Percentiles rank a stretch among this genome's conserved stretches.
phyloP scores from a whole-genome alignment of 2,329 filamentous ascomycete species.

The Claviceps sp. region DNA sequence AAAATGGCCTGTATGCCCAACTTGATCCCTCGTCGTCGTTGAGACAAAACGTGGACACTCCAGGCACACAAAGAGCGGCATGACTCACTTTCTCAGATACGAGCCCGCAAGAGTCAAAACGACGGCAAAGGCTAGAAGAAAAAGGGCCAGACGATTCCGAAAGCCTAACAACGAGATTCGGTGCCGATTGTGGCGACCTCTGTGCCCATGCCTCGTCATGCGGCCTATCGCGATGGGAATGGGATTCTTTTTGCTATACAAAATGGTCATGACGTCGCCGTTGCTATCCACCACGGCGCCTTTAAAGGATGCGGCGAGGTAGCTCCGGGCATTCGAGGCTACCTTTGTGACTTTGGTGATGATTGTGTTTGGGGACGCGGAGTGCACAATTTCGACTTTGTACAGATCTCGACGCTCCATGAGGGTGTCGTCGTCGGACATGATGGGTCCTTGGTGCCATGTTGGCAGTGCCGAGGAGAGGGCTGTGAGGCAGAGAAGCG shows the following conservation, averaged over 20 bases:
- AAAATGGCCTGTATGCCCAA: not conserved
- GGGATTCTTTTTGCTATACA: not conserved
- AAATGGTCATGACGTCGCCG: slow-evolving; percentile 7
- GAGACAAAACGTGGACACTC: no score
- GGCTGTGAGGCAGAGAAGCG: slow-evolving; percentile 1
- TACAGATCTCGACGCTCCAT: slow-evolving; percentile 3
- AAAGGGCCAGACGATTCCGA: slow-evolving; percentile 8
- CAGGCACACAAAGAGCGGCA: not conserved
- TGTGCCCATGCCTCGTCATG: not conserved
- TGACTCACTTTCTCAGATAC: slow-evolving; percentile 9
- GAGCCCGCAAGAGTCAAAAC: slow-evolving; percentile 8
- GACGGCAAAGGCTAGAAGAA: slow-evolving; percentile 9
- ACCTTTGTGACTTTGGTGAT: slow-evolving; percentile 6
- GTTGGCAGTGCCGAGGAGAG: slow-evolving; percentile 1
- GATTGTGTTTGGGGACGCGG: not conserved
- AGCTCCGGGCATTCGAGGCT: slow-evolving; percentile 7
- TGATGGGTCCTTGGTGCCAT: slow-evolving; percentile 4
- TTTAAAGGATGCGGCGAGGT: slow-evolving; percentile 1
- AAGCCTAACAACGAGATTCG: slow-evolving; percentile 5
- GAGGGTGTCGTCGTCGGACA: slow-evolving; percentile 7
- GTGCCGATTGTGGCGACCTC: not conserved
- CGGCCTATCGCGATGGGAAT: not conserved
- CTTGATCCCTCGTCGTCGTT: not conserved
- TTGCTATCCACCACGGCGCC: slow-evolving; percentile 9
- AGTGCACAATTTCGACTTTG: slow-evolving; percentile 2